A percentile compares a stretch with the other conserved stretches of the same genome.
Conservation (phyloP, 2,329 filamentous ascomycete species). For the Xylaria polymorpha region DNA sequence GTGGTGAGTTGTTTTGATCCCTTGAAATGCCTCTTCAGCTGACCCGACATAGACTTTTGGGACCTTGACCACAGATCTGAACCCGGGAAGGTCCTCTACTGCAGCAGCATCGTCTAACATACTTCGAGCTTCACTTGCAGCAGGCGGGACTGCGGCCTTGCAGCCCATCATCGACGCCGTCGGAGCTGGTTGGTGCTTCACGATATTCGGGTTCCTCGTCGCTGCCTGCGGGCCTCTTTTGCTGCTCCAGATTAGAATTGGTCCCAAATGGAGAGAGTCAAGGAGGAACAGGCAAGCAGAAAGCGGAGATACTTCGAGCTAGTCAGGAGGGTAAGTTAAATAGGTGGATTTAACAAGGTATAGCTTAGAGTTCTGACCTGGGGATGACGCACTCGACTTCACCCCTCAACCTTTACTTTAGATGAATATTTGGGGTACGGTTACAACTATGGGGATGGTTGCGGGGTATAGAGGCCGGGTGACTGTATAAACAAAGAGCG, state of each 20-base stretch:
- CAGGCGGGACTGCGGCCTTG: constrained; percentile 34
- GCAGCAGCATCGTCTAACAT: constrained; percentile 43
- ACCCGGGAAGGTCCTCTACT: constrained; percentile 40
- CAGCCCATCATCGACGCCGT: constrained; percentile 40
- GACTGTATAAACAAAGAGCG: background rate
- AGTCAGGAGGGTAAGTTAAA: background rate
- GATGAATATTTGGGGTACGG: background rate
- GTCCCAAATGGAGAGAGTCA: constrained; percentile 31
- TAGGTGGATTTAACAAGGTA: background rate
- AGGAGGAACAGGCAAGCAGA: constrained; percentile 18
- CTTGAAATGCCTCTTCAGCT: background rate
- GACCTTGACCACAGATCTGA: constrained; percentile 39
- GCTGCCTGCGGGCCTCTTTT: constrained; percentile 38
- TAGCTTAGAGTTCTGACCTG: background rate
- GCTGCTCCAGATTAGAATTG: constrained; percentile 31
- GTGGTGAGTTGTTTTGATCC: constrained; percentile 24
- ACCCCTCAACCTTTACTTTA: background rate
- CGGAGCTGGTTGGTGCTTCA: constrained; percentile 43
- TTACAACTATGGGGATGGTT: constrained; percentile 12
- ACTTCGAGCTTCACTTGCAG: constrained; percentile 41
- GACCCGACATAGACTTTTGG: constrained; percentile 27
- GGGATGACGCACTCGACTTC: background rate
- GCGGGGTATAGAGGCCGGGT: constrained; percentile 25
- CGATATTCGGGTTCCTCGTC: constrained; percentile 39
- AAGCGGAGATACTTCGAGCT: background rate